Evolutionary conservation across 768 basidiomycete species (phyloP), one percentile per base, ranked within the genome.

Genomic region (Chalciporus pseudorubinellus): DNA sequence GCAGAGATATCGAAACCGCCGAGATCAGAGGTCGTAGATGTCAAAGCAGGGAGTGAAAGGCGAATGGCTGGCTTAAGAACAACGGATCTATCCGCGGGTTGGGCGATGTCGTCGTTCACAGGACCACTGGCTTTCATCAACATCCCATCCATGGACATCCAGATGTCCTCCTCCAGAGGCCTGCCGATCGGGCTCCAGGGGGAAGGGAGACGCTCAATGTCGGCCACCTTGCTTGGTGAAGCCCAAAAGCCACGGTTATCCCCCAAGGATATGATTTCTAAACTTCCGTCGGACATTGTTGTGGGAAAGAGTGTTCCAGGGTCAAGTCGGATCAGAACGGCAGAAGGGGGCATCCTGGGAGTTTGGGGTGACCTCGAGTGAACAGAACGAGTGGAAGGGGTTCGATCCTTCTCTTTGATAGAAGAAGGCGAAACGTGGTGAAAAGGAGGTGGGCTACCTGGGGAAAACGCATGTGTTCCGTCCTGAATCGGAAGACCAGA

Each of bases 181-280:
- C 39, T 53, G 46, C 57, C 63, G 18, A 43, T 6, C 5, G 66
- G 68, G 16, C 66, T 67, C 66, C 66, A 70, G 4, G 68, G 66
- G 3, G 66, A 70, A 13, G 63, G 59, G 14, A 68, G 68, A 24
- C 21, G 61, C 8, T 10, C 39, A 10, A 40, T 12, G 40, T 52
- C 44, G 7, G 39, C 12, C 2, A 43, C n/a, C 11, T n/a, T 46
- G 34, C 41, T 18, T 9, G 59, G 59, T 6, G 56, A 44, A 11
- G 41, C 52, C n/a, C 45, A 10, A 26, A 51, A 57, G 13, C 36
- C 40, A 29, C 38, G 58, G 21, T 26, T 57, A 22, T 57, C 55
- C 26, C 47, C 50, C 41, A 66, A 53, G 0, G 59, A 65, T 34
- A 66, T 57, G 55, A 65, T 43, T 9, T 65, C 47, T 6, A 64